Percentiles rank a stretch among this genome's conserved stretches.
Evolutionary conservation across 2,329 filamentous ascomycete genomes (phyloP).

Genomic region (Exophiala calicioides): DNA sequence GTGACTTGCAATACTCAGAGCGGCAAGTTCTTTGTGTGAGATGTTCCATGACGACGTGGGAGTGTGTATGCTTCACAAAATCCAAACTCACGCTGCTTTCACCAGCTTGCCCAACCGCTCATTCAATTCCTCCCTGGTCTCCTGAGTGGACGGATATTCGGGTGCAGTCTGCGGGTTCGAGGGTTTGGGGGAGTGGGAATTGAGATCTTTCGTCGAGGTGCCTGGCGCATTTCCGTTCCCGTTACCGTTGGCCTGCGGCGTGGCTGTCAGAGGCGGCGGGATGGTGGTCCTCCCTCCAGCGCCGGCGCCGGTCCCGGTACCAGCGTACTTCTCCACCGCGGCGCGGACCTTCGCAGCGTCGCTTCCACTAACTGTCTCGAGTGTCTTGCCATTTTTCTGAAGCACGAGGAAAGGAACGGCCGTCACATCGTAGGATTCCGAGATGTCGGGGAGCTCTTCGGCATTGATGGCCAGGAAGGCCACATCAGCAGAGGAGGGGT

Average conservation of each 20-base stretch:
- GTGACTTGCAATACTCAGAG: no score
- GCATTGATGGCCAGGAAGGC: constrained; percentile 91
- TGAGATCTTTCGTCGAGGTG: constrained; percentile 40
- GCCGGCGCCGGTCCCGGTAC: constrained; percentile 42
- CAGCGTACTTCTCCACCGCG: constrained; percentile 80
- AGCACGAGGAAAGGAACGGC: constrained; percentile 92
- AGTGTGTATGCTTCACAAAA: no score
- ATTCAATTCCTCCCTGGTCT: constrained; percentile 80
- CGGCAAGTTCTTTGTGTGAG: no score
- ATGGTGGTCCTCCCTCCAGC: constrained; percentile 42
- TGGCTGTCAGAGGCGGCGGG: constrained; percentile 43
- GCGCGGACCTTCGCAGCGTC: constrained; percentile 82
- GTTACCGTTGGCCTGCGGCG: constrained; percentile 35
- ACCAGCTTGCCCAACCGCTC: constrained; percentile 80
- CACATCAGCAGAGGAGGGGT: constrained; percentile 68
- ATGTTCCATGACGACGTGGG: neutral
- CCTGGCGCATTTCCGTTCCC: constrained; percentile 34
- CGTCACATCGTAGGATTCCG: constrained; percentile 89
- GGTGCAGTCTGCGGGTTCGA: constrained; percentile 50
- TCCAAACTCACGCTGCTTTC: constrained; percentile 71
- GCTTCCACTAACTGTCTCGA: constrained; percentile 87
- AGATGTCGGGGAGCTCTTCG: constrained; percentile 88
- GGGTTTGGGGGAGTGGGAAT: constrained; percentile 47
- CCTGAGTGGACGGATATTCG: constrained; percentile 50
- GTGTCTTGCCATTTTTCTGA: constrained; percentile 69